A percentile compares a stretch with the other conserved stretches of the same genome.
phyloP scores from a whole-genome alignment of 305 asterid genomes.

The Fraxinus albicans region DNA sequence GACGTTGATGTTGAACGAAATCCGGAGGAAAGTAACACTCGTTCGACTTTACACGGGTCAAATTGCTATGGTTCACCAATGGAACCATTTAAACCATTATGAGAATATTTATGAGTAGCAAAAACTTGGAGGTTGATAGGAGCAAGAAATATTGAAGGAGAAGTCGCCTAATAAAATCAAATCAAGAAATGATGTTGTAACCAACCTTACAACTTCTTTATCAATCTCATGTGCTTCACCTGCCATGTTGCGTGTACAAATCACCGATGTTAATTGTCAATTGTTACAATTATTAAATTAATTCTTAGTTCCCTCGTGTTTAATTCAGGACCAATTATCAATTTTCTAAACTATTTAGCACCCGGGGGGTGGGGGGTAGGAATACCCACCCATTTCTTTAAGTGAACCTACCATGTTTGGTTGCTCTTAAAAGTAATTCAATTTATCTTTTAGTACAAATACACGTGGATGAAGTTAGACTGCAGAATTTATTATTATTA shows the following conservation, averaged over 20 bases:
- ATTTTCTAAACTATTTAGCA: neutral
- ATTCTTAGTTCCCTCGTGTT: neutral
- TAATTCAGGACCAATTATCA: neutral
- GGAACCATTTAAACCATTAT: neutral
- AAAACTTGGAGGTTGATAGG: neutral
- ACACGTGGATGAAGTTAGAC: no score
- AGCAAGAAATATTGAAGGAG: neutral
- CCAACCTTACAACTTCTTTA: conserved; percentile 8
- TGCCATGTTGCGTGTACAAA: conserved; percentile 3
- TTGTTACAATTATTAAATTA: neutral
- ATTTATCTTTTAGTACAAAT: no score
- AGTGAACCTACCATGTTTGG: no score
- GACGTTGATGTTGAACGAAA: no score
- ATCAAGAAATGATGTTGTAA: conserved; percentile 21
- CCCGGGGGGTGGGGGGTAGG: no score
- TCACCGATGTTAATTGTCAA: neutral
- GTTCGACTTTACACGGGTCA: no score
- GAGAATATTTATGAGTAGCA: neutral
- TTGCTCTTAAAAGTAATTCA: no score
- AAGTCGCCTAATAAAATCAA: neutral
- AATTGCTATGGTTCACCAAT: no score
- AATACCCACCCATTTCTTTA: no score
- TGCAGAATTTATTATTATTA: no score
- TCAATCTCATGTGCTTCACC: conserved; percentile 34
- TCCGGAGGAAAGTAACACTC: no score